Base-by-base conservation (phyloP, 2,329 filamentous ascomycete species). In the Cercospora zeina region DNA sequence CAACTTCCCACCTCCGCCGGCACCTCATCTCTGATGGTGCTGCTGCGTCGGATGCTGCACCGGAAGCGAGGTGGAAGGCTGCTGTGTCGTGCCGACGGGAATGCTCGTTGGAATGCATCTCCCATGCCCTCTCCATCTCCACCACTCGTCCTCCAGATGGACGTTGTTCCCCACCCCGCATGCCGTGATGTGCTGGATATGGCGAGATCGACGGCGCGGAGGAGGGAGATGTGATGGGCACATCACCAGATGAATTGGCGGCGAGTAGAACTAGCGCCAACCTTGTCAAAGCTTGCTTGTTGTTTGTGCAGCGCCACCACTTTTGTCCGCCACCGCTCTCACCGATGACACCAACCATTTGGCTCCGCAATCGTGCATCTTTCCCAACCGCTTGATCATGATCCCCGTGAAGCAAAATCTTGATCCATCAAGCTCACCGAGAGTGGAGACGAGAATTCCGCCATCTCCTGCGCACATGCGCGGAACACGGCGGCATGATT, bases 11-110 rank as follows among this genome's bases (percentile, higher is more conserved):
- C 47, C 21, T 9, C 16, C 14, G 11, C 33, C 49, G 49, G 49
- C 49, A 53, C 21, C 14, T 34, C 49, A 53, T 53, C 49, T 53
- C 11, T 53, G 49, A 53, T 53, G 27, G 27, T 27, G 27, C 49
- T 39, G 51, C 30, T n/a, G 54, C 54, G 36, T 37, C 54, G 49
- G 45, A 54, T 54, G 57, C 57, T 53, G 24, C 16, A 27, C 21
- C 57, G 24, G 33, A 30, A 24, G 21, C 36, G 33, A 19, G 24
- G 10, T 30, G n/a, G 33, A 19, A 37, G 33, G 54, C 54, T 14
- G 16, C 37, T 42, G 16, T 42, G 37, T 42, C 37, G 8, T 42
- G 37, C 8, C 19, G 4, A 42, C 37, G 16, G 37, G 37, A 42
- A 42, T 42, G 37, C n/a, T 19, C 19, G 9, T 42, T n/a, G n/a